Evolutionary conservation across 345 rosid species (phyloP).

Genomic region (Jatropha curcas): DNA sequence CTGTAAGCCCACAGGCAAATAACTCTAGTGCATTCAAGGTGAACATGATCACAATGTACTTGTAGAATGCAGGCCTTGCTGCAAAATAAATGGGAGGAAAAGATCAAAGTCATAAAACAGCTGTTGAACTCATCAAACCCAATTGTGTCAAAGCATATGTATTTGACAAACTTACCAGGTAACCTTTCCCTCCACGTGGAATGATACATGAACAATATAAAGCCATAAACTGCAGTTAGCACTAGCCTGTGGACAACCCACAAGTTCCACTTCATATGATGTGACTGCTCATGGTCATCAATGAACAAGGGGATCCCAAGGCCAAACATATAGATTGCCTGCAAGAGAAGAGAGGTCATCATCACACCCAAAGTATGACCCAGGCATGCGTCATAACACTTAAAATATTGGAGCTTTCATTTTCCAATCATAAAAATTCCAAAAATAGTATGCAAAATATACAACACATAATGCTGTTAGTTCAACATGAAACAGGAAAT

Average conservation of each 20-base stretch:
- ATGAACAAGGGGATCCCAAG: constrained; percentile 80
- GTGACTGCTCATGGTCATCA: constrained; percentile 47
- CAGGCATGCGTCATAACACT: not conserved
- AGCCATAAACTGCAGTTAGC: constrained; percentile 71
- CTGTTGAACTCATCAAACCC: not conserved
- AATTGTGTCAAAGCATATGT: not conserved
- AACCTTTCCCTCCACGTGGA: constrained; percentile 83
- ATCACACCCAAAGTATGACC: not conserved
- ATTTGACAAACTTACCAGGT: constrained; percentile 53
- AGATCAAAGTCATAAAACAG: not conserved
- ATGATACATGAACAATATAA: constrained; percentile 69
- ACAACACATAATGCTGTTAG: not conserved
- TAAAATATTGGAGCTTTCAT: not conserved
- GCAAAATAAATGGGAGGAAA: constrained; percentile 18
- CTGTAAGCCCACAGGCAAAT: constrained; percentile 64
- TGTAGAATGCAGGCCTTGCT: constrained; percentile 94
- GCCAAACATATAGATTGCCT: constrained; percentile 74
- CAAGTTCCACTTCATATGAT: constrained; percentile 71
- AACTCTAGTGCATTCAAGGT: constrained; percentile 58
- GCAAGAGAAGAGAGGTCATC: constrained; percentile 19
- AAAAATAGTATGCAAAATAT: not conserved
- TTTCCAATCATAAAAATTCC: not conserved
- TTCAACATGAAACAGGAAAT: constrained; percentile 4
- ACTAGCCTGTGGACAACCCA: constrained; percentile 82
- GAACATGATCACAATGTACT: constrained; percentile 65